Conservation (phyloP, 2,329 filamentous ascomycete genomes). For the Myriosclerotinia duriaeana region DNA sequence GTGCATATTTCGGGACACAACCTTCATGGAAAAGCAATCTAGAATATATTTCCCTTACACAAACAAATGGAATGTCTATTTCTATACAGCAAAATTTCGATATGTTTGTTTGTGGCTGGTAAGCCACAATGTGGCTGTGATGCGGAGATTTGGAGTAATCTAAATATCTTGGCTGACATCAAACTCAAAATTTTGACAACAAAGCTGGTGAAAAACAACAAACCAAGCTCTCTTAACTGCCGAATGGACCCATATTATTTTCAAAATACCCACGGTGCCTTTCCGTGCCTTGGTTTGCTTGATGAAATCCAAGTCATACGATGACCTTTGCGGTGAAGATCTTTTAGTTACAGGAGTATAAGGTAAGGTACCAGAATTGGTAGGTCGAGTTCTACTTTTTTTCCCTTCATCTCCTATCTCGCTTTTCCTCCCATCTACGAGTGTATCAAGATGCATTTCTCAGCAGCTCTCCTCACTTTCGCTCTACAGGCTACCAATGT, state of each 20-base stretch:
- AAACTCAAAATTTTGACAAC: not conserved
- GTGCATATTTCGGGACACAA: not conserved
- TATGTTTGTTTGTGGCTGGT: not conserved
- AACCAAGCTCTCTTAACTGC: not conserved
- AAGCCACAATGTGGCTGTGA: not conserved
- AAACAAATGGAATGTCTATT: too few relatives aligned
- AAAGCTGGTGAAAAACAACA: not conserved
- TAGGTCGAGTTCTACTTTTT: conserved; percentile 5
- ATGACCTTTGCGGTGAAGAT: conserved; percentile 3
- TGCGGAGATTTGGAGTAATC: not conserved
- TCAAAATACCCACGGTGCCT: not conserved
- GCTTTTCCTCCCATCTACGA: not conserved
- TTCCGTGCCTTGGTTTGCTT: conserved; percentile 20
- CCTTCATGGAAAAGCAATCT: not conserved
- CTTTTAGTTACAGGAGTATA: conserved; percentile 17
- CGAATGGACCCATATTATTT: conserved; percentile 3
- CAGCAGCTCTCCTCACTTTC: conserved; percentile 14
- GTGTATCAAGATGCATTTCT: conserved; percentile 17
- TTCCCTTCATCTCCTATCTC: not conserved
- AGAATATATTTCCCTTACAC: not conserved
- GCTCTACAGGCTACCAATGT: conserved; percentile 19
- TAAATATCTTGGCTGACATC: conserved; percentile 22
- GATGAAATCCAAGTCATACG: not conserved
- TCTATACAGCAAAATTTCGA: not conserved
- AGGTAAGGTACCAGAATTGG: conserved; percentile 6